Evolutionary conservation across 495 filamentous ascomycete genomes (phyloP), one percentile per base, ranked within the genome.

Genomic region (Talaromyces nanjingensis): DNA sequence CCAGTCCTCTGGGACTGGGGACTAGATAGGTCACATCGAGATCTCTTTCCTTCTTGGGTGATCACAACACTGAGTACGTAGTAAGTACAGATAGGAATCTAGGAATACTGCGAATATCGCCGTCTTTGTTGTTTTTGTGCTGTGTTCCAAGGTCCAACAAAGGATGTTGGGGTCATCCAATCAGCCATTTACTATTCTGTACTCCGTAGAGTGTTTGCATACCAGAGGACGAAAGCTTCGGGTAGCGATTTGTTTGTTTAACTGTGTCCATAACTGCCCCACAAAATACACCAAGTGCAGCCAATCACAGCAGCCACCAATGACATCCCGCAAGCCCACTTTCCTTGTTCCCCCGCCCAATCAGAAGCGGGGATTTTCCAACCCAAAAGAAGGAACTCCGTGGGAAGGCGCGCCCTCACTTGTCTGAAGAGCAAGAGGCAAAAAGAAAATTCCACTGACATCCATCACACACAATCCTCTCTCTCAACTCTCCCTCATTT

Each of bases 291-390:
- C 57, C 57, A 14, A 1, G 3, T 24, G n/a, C 29, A 59, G 57
- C 57, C 57, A 59, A 37, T 59, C 31, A 59, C 29, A 37, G 31
- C 6, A 39, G 31, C 20, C 33, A 2, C n/a, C 45, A 20, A n/a
- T 20, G 18, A 9, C 18, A 49, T 49, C 45, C 45, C 18, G 45
- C 45, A 20, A 7, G 11, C 24, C 52, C 52, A 55, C 52, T 29
- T 55, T 27, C 52, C 52, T 55, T 55, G n/a, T 25, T 29, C 45
- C 45, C 45, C 45, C 45, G 45, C n/a, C 52, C 52, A 55, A 55
- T 55, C 11, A 29, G 52, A 24, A 55, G 52, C 22, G 2, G 12
- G 1, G 2, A 29, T 55, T 16, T 12, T 7, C 11, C 11, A 55
- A 55, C 52, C 14, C 52, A 55, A 53, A 49, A 16, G 45, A 49